Evolutionary conservation across 257 asterid genomes (phyloP), one percentile per base, ranked within the genome.

Genomic region (Lycium barbarum): DNA sequence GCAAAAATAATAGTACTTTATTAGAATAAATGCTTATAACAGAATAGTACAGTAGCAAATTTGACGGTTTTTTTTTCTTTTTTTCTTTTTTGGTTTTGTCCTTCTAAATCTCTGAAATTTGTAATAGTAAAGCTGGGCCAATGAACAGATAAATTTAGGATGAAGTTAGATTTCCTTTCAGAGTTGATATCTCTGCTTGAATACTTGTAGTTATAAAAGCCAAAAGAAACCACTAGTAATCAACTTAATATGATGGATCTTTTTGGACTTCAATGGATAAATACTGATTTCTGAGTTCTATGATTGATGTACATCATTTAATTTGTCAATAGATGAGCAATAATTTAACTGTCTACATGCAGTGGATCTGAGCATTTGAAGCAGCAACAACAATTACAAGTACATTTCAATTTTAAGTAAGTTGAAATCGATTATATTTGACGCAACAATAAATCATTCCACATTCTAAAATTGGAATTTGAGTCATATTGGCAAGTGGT

Each of bases 161-260:
- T 45, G 11, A 74, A 74, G 26, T 22, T 76, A 13, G 62, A 76
- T 76, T 26, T 49, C 51, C 59, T 22, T 22, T 13, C 81, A 76
- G 81, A 76, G 55, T 49, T 76, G 81, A 76, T 76, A 76, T 76
- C 62, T 74, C 81, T 76, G 43, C 35, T 47, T 74, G 59, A 73
- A 59, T 22, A 74, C 62, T n/a, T 17, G 10, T 45, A 73, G 80
- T 73, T 35, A 2, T n/a, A 47, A 73, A 47, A 18, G 22, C 63
- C 63, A 22, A 72, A 43, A 72, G 38, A 15, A 15, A 43, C 9
- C 6, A 73, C 20, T 47, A 73, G 18, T 72, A 72, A 63, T 63
- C 6, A 65, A 49, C 20, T 73, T 73, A 73, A 73, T 73, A 73
- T 20, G 59, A 73, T 47, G 80, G 59, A 10, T 47, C 47, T 45